Evolutionary conservation across 2,329 filamentous ascomycete genomes (phyloP).

Genomic region (Hypoxylon sp.): DNA sequence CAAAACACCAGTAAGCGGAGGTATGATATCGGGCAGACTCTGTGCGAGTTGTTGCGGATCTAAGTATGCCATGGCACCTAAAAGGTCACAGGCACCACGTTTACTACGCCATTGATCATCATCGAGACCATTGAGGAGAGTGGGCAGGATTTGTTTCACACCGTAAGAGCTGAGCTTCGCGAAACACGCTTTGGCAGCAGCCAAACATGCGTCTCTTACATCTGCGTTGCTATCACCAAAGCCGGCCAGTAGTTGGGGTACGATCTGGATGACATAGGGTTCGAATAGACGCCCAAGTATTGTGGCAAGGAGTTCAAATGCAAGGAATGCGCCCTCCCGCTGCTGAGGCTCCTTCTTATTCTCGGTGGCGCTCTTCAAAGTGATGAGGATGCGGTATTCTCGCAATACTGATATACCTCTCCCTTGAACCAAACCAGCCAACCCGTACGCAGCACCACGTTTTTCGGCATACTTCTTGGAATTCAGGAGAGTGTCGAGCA

Average conservation of each 20-base stretch:
- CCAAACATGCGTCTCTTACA: slow-evolving; percentile 92
- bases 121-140: slow-evolving; percentile 89
- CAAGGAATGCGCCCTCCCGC: slow-evolving; percentile 88
- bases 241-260: slow-evolving; percentile 88
- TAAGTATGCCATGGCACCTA: slow-evolving; percentile 98
- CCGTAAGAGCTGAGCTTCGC: slow-evolving; percentile 93
- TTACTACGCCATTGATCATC: slow-evolving; percentile 98
- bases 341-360: slow-evolving; percentile 95
- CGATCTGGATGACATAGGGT: slow-evolving; percentile 95
- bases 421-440: slow-evolving; percentile 92
- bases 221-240: slow-evolving; percentile 92
- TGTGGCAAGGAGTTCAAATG: slow-evolving; percentile 89
- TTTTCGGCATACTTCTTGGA: slow-evolving; percentile 94
- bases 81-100: slow-evolving; percentile 95
- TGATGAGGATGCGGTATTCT: slow-evolving; percentile 88
- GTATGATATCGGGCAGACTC: slow-evolving; percentile 96
- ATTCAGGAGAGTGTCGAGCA: slow-evolving; percentile 85
- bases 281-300: slow-evolving; percentile 92
- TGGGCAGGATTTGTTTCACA: slow-evolving; percentile 94
- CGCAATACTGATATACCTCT: slow-evolving; percentile 85
- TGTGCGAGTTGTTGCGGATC: slow-evolving; percentile 94
- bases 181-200: slow-evolving; percentile 95
- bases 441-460: slow-evolving; percentile 92
- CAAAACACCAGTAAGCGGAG: slow-evolving; percentile 90
- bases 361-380: slow-evolving; percentile 85